A percentile compares a stretch with the other conserved stretches of the same genome.
Evolutionary conservation across 1,284 basidiomycete species (phyloP).

Genomic region (Cryptococcus hybrid): DNA sequence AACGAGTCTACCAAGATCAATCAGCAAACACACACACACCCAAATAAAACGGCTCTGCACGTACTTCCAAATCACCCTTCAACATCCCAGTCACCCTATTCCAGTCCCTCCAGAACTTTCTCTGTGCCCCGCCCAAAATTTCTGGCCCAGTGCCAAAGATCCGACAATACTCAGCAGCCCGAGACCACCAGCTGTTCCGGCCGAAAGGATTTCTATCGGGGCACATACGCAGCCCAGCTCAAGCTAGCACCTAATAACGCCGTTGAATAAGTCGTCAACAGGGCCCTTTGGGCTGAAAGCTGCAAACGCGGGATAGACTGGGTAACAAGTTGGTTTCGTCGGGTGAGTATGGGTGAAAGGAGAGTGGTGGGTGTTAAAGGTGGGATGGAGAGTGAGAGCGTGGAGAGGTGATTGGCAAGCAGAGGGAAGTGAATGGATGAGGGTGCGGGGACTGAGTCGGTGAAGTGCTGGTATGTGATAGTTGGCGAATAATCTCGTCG

Average conservation of each 20-base stretch:
- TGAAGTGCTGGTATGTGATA: slow-evolving; percentile 30
- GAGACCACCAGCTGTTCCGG: slow-evolving; percentile 59
- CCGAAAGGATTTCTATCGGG: slow-evolving; percentile 26
- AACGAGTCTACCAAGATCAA: slow-evolving; percentile 27
- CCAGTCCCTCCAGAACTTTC: slow-evolving; percentile 71
- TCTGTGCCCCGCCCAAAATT: slow-evolving; percentile 69
- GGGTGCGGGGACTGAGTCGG: background rate
- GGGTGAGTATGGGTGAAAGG: slow-evolving; percentile 58
- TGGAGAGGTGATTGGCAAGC: slow-evolving; percentile 63
- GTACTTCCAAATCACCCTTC: slow-evolving; percentile 67
- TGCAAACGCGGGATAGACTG: slow-evolving; percentile 65
- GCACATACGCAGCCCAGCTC: slow-evolving; percentile 43
- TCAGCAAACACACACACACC: background rate
- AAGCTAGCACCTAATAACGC: slow-evolving; percentile 49
- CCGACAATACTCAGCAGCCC: slow-evolving; percentile 59
- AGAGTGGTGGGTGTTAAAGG: slow-evolving; percentile 57
- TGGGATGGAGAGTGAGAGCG: slow-evolving; percentile 55
- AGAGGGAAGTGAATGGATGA: slow-evolving; percentile 61
- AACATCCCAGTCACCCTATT: slow-evolving; percentile 65
- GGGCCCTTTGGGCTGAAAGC: slow-evolving; percentile 61
- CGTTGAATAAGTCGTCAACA: slow-evolving; percentile 53
- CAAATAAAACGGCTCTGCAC: slow-evolving; percentile 17
- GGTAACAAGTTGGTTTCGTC: slow-evolving; percentile 60
- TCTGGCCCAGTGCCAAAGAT: slow-evolving; percentile 65
- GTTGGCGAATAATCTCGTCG: slow-evolving; percentile 38